These are phyloP conservation scores for Pyrus betulifolia DNA, from an alignment of 306 rosid species.

Conservation along the genomic window DNA sequence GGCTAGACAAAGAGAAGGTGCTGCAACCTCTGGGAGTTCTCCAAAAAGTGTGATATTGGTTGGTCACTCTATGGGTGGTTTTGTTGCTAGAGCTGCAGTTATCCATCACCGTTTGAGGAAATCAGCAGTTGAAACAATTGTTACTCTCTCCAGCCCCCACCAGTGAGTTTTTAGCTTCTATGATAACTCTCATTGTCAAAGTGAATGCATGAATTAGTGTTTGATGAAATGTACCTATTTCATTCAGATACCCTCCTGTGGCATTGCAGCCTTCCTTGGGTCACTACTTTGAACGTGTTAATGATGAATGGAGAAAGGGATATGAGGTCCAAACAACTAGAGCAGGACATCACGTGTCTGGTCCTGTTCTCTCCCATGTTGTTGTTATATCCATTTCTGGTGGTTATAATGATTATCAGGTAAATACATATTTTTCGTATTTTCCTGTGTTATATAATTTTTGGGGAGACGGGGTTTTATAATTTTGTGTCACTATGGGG, in stretches of 20 bases:
- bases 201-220: conserved; percentile 19
- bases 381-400: conserved; percentile 89
- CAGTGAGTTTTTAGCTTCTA: conserved; percentile 47
- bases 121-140: conserved; percentile 83
- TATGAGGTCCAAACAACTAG: conserved; percentile 56
- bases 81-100: conserved; percentile 97
- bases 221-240: conserved; percentile 36
- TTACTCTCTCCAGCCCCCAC: conserved; percentile 91
- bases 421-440: conserved; percentile 15
- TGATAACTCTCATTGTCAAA: conserved; percentile 9
- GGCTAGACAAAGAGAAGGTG: conserved; percentile 69
- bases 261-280: conserved; percentile 96
- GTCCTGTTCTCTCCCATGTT: conserved; percentile 66
- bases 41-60: conserved; percentile 95
- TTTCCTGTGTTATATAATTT: background rate
- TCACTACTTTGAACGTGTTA: conserved; percentile 68
- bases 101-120: conserved; percentile 71
- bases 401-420: conserved; percentile 90
- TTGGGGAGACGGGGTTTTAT: background rate
- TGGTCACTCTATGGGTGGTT: conserved; percentile 99
- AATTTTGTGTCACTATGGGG: background rate
- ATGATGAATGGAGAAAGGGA: conserved; percentile 82
- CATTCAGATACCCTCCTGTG: conserved; percentile 94
- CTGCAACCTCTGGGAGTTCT: conserved; percentile 53
- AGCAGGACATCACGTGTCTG: conserved; percentile 57